Evolutionary conservation across 176 grass and related monocot species (phyloP).

Genomic region (Microstegium vimineum): DNA sequence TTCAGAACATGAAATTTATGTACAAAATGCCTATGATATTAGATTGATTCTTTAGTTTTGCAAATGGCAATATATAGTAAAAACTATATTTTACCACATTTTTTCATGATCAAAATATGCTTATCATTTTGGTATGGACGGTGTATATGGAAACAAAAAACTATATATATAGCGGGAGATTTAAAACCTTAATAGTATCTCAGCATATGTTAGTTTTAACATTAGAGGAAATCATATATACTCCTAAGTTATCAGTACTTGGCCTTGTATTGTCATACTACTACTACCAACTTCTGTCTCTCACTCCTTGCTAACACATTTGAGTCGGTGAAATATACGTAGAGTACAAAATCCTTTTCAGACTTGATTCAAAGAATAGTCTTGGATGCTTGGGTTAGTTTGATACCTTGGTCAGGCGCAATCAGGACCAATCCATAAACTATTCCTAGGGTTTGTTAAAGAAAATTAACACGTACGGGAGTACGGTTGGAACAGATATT

Average conservation of each 20-base stretch:
- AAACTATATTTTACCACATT: too few relatives aligned
- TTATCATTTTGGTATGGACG: too few relatives aligned
- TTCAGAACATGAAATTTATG: too few relatives aligned
- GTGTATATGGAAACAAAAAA: neutral
- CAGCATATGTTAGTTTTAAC: neutral
- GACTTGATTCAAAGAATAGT: neutral
- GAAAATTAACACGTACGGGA: slow-evolving; percentile 1
- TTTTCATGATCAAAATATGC: too few relatives aligned
- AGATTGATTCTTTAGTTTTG: too few relatives aligned
- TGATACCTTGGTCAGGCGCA: slow-evolving; percentile 16
- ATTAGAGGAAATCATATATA: neutral
- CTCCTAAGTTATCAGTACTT: neutral
- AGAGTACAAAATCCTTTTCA: neutral
- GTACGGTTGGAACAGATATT: slow-evolving; percentile 45
- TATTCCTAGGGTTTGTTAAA: slow-evolving; percentile 46
- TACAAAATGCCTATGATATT: too few relatives aligned
- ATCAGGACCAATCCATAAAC: slow-evolving; percentile 31
- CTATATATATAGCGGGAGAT: neutral
- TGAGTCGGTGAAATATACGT: neutral
- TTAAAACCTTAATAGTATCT: neutral
- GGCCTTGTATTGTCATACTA: neutral
- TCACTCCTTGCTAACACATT: neutral
- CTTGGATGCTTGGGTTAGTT: slow-evolving; percentile 27
- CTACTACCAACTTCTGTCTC: neutral
- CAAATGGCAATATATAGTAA: too few relatives aligned